Evolutionary conservation across 2,329 filamentous ascomycete genomes (phyloP), one percentile per base, ranked within the genome.

Genomic region (Lecanicillium sp.): DNA sequence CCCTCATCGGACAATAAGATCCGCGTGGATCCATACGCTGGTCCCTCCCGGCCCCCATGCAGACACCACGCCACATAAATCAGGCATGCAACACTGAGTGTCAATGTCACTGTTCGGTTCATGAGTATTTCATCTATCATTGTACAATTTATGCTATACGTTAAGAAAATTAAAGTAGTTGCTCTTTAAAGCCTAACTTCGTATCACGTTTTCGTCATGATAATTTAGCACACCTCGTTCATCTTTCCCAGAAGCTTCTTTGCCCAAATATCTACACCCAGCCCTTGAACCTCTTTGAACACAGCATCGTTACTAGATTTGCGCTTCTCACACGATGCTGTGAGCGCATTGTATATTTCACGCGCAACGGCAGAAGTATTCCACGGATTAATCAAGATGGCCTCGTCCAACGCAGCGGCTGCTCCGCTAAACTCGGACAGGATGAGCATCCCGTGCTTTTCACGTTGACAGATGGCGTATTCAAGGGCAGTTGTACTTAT

Each of bases 401-500:
- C 90, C 52, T 84, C 82, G 45, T 76, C 75, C 27, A 96, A 72
- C 39, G 82, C 92, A 37, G 85, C 85, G 18, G 90, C 88, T 1
- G 90, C 95, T 42, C 90, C 90, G 45, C 89, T 95, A 60, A 96
- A 95, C 60, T 96, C 90, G 12, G 90, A 96, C 15, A 96, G 75
- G 47, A 96, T 95, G 33, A 96, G 68, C 2, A 88, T 89, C 1
- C 89, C 85, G 48, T 89, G 80, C 42, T 80, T 80, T 46, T 92
- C 83, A 53, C 86, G 84, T 62, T 96, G 90, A 59, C 87, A 94
- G 42, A 95, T 75, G 42, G 95, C 80, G 57, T 95, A 96, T 62
- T 96, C 90, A 50, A 96, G 68, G 56, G 87, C 92, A 15, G 89
- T 95, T 1, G 90, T 95, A 67, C 95, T 96, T 88, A 95, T 95